phyloP scores from a whole-genome alignment of 208 protist genomes.

The Trypanosoma boissoni region DNA sequence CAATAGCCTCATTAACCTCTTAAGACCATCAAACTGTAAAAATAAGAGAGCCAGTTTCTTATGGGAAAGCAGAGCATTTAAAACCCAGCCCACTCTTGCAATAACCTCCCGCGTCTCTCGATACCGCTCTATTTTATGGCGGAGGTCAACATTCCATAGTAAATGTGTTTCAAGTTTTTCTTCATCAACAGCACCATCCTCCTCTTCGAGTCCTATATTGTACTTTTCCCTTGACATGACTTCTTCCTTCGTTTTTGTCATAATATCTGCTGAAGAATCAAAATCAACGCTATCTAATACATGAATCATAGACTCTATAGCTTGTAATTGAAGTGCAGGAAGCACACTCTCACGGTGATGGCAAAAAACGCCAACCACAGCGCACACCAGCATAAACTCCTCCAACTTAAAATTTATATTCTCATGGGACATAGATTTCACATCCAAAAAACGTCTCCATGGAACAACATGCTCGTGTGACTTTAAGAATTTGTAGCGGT shows the following conservation, averaged over 20 bases:
- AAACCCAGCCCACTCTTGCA: conserved; percentile 58
- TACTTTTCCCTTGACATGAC: conserved; percentile 6
- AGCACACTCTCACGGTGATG: conserved; percentile 66
- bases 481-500: conserved; percentile 57
- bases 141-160: conserved; percentile 29
- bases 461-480: conserved; percentile 64
- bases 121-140: conserved; percentile 25
- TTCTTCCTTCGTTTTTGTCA: conserved; percentile 18
- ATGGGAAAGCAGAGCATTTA: conserved; percentile 76
- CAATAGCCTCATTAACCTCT: conserved; percentile 47
- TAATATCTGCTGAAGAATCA: conserved; percentile 7
- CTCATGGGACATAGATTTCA: conserved; percentile 41
- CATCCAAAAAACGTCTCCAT: conserved; percentile 48
- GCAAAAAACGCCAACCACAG: conserved; percentile 64
- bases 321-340: conserved; percentile 71
- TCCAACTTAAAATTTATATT: conserved; percentile 44
- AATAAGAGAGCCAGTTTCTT: conserved; percentile 78
- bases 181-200: conserved; percentile 27
- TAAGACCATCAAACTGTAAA: conserved; percentile 57
- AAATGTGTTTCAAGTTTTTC: conserved; percentile 30
- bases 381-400: conserved; percentile 68
- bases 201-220: conserved; percentile 15
- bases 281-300: conserved; percentile 65
- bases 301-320: conserved; percentile 63
- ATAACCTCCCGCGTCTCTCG: conserved; percentile 53